phyloP scores from a whole-genome alignment of 805 yeast genomes.

The Zygosaccharomyces bailii region DNA sequence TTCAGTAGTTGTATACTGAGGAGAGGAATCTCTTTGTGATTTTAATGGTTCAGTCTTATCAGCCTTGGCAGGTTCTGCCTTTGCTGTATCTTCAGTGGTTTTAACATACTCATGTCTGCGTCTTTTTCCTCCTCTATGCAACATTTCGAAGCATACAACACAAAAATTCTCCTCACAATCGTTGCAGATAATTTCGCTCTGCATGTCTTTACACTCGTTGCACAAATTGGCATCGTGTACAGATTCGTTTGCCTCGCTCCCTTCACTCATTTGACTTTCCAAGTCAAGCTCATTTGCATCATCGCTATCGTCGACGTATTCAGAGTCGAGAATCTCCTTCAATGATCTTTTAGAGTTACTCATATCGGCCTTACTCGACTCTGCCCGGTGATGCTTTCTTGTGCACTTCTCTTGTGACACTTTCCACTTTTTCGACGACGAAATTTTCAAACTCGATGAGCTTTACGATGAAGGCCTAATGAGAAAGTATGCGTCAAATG shows the following conservation, averaged over 20 bases:
- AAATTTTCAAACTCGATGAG: conserved; percentile 2
- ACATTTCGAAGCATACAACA: conserved; percentile 61
- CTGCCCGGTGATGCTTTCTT: not conserved
- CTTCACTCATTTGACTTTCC: conserved; percentile 22
- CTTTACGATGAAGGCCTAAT: not conserved
- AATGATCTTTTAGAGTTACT: conserved; percentile 31
- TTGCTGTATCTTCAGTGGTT: conserved; percentile 10
- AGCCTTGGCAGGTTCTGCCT: conserved; percentile 17
- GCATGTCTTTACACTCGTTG: conserved; percentile 72
- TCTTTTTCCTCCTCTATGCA: conserved; percentile 67
- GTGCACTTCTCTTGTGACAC: not conserved
- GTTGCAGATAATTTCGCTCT: conserved; percentile 57
- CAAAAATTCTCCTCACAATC: conserved; percentile 68
- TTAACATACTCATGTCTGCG: conserved; percentile 42
- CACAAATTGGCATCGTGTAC: conserved; percentile 44
- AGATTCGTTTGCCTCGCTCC: conserved; percentile 29
- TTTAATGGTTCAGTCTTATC: conserved; percentile 13
- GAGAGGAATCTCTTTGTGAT: conserved; percentile 7
- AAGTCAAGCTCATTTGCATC: conserved; percentile 22
- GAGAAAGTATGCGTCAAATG: not conserved
- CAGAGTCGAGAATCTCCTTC: conserved; percentile 40
- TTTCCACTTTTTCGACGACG: not conserved
- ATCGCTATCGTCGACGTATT: conserved; percentile 34
- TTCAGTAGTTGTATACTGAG: conserved; percentile 21
- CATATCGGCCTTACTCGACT: conserved; percentile 10